Evolutionary conservation across 805 yeast species (phyloP), one percentile per base, ranked within the genome.

Genomic region (Saccharomycopsis sp.): DNA sequence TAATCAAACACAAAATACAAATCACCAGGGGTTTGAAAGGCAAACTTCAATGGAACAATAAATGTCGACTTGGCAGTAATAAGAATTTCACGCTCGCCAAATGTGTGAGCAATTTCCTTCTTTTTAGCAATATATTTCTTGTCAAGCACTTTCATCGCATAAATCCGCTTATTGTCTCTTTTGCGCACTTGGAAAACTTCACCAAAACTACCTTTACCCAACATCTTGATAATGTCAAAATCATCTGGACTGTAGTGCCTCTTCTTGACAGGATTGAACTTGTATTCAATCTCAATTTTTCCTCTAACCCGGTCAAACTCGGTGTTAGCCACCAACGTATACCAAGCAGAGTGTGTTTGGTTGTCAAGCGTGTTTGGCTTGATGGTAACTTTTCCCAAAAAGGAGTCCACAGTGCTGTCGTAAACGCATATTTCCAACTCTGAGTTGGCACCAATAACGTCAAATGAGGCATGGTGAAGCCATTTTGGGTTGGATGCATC

Each of bases 181-280:
- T 89, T 92, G 49, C 81, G 77, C 33, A 92, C 98, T 65, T 92
- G 98, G 62, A 81, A 92, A 27, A 89, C 98, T 64, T 86, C 95
- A 23, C 98, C 98, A 67, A 89, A 89, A 1, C 97, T 92, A 41
- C 98, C 98, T 58, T 86, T 87, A 47, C 98, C 98, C 47, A 89
- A 67, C 39, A 89, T 67, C 55, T 96, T 71, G 53, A 92, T 72
- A 13, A 89, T 86, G 59, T 88, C 95, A 61, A 92, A 92, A 62
- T 92, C 97, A 38, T 80, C 80, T 4, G 98, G 98, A 1, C 96
- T 95, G 55, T 80, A 84, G 52, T 80, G 84, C 52, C 77, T 75
- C 59, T 83, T 80, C 38, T 75, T 66, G 16, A 82, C 76, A 26
- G 75, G 64, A 35, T 75, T 75, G 60, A 79, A 49, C 21, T 76